These are phyloP conservation scores for Thalassiosira livingstoniorum DNA, from an alignment of 352 stramenopile species.

Conservation along the genomic window DNA sequence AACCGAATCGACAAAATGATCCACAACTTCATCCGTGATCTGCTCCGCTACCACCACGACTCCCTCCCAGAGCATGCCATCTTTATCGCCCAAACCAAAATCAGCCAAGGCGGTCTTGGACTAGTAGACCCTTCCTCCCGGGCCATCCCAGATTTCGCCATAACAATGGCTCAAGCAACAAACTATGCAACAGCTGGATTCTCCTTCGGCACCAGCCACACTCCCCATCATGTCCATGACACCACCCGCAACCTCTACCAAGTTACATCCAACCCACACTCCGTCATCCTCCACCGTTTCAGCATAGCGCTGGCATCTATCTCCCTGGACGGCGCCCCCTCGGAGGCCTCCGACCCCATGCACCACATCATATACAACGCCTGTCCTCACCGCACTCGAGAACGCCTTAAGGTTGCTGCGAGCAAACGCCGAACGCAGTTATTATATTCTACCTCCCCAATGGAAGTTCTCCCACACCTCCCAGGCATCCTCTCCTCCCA, in stretches of 20 bases:
- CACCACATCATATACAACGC: neutral
- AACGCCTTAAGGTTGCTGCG: neutral
- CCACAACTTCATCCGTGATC: neutral
- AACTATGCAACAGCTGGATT: conserved; percentile 16
- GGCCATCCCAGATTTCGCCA: conserved; percentile 46
- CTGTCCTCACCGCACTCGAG: no score
- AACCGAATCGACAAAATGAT: neutral
- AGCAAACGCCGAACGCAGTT: neutral
- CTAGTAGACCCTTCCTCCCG: neutral
- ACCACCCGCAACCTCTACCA: conserved; percentile 11
- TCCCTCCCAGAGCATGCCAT: neutral
- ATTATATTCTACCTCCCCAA: neutral
- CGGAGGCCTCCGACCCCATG: neutral
- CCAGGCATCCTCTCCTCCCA: neutral
- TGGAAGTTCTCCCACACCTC: neutral
- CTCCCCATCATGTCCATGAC: neutral
- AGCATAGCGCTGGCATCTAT: conserved; percentile 13
- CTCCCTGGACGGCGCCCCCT: neutral
- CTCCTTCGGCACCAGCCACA: neutral
- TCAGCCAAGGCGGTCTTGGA: neutral
- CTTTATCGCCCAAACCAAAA: neutral
- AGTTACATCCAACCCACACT: neutral
- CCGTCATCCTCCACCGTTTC: conserved; percentile 26
- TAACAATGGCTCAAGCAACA: conserved; percentile 35
- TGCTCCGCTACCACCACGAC: neutral